These are phyloP conservation scores for Termitomyces sp. DNA, from an alignment of 768 basidiomycete genomes.

Conservation along the genomic window DNA sequence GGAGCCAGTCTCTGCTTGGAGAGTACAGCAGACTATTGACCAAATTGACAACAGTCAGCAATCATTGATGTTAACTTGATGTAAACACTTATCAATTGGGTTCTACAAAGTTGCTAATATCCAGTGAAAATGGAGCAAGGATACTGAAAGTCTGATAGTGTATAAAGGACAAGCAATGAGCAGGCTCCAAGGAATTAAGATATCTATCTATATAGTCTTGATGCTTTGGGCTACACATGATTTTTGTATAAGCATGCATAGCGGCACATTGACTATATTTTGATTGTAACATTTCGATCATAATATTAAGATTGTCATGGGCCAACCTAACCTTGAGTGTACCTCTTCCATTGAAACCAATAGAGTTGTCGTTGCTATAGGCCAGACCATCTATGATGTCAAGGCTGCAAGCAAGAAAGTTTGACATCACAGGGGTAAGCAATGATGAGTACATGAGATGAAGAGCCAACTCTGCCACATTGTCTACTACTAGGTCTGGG, in stretches of 20 bases:
- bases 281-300: conserved; percentile 26
- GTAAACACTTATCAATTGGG: conserved; percentile 27
- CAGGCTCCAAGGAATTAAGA: conserved; percentile 32
- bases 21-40: conserved; percentile 35
- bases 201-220: conserved; percentile 38
- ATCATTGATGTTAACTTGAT: not conserved
- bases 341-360: conserved; percentile 25
- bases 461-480: conserved; percentile 30
- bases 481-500: conserved; percentile 21
- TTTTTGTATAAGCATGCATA: conserved; percentile 22
- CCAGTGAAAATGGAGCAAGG: conserved; percentile 27
- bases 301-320: conserved; percentile 17
- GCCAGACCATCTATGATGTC: conserved; percentile 19
- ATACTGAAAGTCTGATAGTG: conserved; percentile 28
- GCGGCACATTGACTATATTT: conserved; percentile 23
- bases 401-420: conserved; percentile 25
- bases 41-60: not conserved
- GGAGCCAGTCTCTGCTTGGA: conserved; percentile 34
- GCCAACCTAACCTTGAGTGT: conserved; percentile 20
- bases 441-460: conserved; percentile 35
- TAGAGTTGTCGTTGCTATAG: conserved; percentile 13
- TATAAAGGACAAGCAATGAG: conserved; percentile 31
- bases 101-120: conserved; percentile 26
- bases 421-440: conserved; percentile 24
- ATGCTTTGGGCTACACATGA: conserved; percentile 33